Evolutionary conservation across 2,329 filamentous ascomycete genomes (phyloP), one percentile per base, ranked within the genome.

Genomic region (Cercospora zeina): DNA sequence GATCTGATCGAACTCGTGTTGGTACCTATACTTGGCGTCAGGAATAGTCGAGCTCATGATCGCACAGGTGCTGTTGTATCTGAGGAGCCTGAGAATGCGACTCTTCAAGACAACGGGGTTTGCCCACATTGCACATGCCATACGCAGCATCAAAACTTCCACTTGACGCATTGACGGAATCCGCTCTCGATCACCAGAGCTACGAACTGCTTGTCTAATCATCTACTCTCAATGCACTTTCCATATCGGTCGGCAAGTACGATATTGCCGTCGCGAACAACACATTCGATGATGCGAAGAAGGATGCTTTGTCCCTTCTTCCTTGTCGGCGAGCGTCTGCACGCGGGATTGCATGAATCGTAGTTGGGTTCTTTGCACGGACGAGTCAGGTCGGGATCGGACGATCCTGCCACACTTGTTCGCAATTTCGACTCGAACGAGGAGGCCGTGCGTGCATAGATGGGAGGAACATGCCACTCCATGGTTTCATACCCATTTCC

Each of bases 111-210:
- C 37, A 31, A 31, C 11, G n/a, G 16, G 11, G 1, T 45, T 24
- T 2, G 19, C 39, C 13, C 16, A 45, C 73, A 63, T 83, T 83
- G n/a, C 73, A 72, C 78, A 82, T 81, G 51, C 79, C 80, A n/a
- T n/a, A n/a, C n/a, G n/a, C n/a, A n/a, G n/a, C n/a, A n/a, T n/a
- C n/a, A n/a, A n/a, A n/a, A n/a, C n/a, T n/a, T n/a, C n/a, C n/a
- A n/a, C n/a, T n/a, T n/a, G n/a, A 21, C 19, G n/a, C 11, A 45
- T 45, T 45, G 8, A 19, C 11, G 19, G 16, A 45, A 19, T 11
- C 19, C 9, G 10, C 19, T 16, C 39, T 45, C 39, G 11, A 45
- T 21, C 39, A 45, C 11, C 39, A 45, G 39, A n/a, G 4, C 39
- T 19, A 45, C 16, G 19, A 19, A 11, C 11, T 45, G 11, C 39